Percentiles rank a stretch among this genome's conserved stretches.
These are phyloP conservation scores for Tympanopsis confertula DNA, from an alignment of 2,329 filamentous ascomycete species.

Conservation along the genomic window DNA sequence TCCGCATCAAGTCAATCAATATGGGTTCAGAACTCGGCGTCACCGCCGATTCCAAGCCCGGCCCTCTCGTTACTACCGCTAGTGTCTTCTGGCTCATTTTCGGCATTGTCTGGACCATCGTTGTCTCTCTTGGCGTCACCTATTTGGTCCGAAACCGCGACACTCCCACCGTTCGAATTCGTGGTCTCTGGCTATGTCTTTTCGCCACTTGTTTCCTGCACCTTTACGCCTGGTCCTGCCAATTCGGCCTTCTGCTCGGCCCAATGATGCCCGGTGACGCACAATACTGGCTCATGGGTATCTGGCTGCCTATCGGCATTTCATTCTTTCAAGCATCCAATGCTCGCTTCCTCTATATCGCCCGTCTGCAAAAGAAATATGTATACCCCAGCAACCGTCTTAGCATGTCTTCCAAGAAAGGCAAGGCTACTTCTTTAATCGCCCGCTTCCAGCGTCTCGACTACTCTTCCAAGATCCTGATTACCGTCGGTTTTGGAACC, in stretches of 20 bases:
- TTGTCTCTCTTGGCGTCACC: conserved; percentile 9
- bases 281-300: conserved; percentile 58
- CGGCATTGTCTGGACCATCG: conserved; percentile 6
- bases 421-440: conserved; percentile 14
- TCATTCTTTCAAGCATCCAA: conserved; percentile 56
- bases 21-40: conserved; percentile 1
- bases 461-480: conserved; percentile 34
- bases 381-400: conserved; percentile 8
- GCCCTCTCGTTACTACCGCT: background rate
- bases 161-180: conserved; percentile 16
- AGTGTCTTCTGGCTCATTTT: background rate
- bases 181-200: conserved; percentile 13
- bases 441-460: conserved; percentile 26
- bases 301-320: conserved; percentile 53
- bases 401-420: conserved; percentile 7
- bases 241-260: conserved; percentile 17
- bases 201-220: conserved; percentile 11
- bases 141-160: conserved; percentile 12
- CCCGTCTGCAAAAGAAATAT: conserved; percentile 37
- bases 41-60: background rate
- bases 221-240: conserved; percentile 10
- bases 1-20: background rate
- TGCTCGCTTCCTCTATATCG: conserved; percentile 45
- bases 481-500: conserved; percentile 41
- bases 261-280: conserved; percentile 32